Evolutionary conservation across 169 alveolate species (phyloP).

Genomic region (Plasmodium inui): DNA sequence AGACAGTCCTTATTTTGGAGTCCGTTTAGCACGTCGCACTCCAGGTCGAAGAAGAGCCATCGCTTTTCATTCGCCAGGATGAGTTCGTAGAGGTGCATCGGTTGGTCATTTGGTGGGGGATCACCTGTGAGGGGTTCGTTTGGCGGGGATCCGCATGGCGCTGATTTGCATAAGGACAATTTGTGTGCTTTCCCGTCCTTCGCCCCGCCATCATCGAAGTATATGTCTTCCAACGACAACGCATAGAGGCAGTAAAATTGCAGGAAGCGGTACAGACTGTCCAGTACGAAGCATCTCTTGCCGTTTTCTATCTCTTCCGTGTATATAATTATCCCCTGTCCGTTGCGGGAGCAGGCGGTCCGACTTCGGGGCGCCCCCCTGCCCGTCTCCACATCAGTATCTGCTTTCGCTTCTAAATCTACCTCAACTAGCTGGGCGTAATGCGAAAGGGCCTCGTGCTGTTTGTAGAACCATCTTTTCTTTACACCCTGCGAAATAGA

Average conservation of each 20-base stretch:
- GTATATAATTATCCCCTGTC: slow-evolving; percentile 32
- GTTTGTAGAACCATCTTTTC: slow-evolving; percentile 52
- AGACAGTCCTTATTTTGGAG: slow-evolving; percentile 43
- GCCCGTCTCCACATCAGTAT: not conserved
- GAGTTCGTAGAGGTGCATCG: slow-evolving; percentile 63
- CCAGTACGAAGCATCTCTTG: slow-evolving; percentile 69
- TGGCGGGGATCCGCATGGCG: not conserved
- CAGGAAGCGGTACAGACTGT: slow-evolving; percentile 32
- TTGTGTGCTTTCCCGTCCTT: not conserved
- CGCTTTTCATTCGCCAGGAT: slow-evolving; percentile 59
- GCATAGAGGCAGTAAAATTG: slow-evolving; percentile 55
- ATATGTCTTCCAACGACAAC: slow-evolving; percentile 31
- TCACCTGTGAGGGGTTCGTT: not conserved
- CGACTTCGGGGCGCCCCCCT: not conserved
- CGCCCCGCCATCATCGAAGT: slow-evolving; percentile 1
- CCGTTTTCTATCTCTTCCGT: slow-evolving; percentile 70
- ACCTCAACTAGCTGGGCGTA: slow-evolving; percentile 3
- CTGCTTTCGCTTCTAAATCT: not conserved
- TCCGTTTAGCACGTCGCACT: slow-evolving; percentile 28
- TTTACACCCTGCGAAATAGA: not conserved
- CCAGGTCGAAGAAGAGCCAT: slow-evolving; percentile 73
- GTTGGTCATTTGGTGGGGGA: not conserved
- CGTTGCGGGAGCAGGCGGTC: not conserved
- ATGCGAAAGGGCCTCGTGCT: slow-evolving; percentile 61
- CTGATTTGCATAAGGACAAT: not conserved